Conservation (phyloP, 106 monocot species). For the Amphibolis antarctica region DNA sequence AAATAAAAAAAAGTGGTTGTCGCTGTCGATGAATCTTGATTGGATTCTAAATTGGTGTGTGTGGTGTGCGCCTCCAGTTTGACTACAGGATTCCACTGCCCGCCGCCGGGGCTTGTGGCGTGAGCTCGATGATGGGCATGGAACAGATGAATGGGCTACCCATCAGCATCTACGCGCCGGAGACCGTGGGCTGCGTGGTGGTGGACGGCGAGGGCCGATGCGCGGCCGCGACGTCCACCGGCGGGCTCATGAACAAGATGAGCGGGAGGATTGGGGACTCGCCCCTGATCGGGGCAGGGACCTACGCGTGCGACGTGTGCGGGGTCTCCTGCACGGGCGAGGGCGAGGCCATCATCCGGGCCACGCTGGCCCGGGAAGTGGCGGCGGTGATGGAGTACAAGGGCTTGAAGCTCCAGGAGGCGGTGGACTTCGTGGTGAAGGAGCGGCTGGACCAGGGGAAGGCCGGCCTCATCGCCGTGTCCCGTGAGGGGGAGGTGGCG, state of each 20-base stretch:
- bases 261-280: conserved; percentile 89
- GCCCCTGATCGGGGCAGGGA: conserved; percentile 75
- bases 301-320: conserved; percentile 70
- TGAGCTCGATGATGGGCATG: not conserved
- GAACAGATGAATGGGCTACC: conserved; percentile 83
- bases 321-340: conserved; percentile 92
- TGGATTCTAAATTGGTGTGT: too few species aligned
- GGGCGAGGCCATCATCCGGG: conserved; percentile 84
- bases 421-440: conserved; percentile 54
- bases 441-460: conserved; percentile 65
- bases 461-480: conserved; percentile 83
- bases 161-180: conserved; percentile 74
- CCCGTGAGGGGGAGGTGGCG: conserved; percentile 52
- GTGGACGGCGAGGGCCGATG: conserved; percentile 48
- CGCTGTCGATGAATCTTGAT: not conserved
- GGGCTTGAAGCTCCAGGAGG: conserved; percentile 56
- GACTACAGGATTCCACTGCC: conserved; percentile 70
- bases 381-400: conserved; percentile 94
- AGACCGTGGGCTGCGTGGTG: conserved; percentile 90
- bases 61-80: conserved; percentile 31
- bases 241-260: conserved; percentile 94
- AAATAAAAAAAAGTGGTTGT: too few species aligned
- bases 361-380: conserved; percentile 78
- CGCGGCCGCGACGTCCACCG: conserved; percentile 86
- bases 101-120: conserved; percentile 41